phyloP scores from a whole-genome alignment of 2,329 filamentous ascomycete species.

The Fusarium nurragi region DNA sequence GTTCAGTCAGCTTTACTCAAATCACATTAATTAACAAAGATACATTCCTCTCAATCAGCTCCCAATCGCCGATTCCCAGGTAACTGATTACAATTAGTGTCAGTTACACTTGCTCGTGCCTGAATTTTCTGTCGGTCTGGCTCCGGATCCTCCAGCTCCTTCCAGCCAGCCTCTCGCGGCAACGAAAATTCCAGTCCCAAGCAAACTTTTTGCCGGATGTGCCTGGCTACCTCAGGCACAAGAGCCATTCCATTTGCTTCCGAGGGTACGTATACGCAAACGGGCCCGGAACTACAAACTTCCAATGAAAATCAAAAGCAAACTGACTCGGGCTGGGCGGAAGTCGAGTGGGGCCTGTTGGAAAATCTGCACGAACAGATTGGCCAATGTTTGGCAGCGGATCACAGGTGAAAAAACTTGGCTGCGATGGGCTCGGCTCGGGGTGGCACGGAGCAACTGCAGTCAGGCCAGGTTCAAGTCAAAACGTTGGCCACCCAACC shows the following conservation, averaged over 20 bases:
- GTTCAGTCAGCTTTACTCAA: background rate
- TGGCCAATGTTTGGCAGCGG: conserved; percentile 27
- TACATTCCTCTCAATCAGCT: background rate
- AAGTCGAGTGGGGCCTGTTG: conserved; percentile 22
- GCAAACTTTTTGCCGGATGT: conserved; percentile 10
- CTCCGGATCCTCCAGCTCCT: conserved; percentile 5
- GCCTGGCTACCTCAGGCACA: conserved; percentile 24
- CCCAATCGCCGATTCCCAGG: conserved; percentile 1
- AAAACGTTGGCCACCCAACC: conserved; percentile 43
- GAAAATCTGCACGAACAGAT: conserved; percentile 4
- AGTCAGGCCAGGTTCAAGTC: conserved; percentile 15
- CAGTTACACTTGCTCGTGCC: background rate
- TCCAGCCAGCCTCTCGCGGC: conserved; percentile 19
- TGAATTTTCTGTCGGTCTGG: conserved; percentile 13
- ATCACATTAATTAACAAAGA: background rate
- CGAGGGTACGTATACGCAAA: background rate
- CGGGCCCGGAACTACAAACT: conserved; percentile 20
- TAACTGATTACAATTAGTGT: background rate
- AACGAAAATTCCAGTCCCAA: conserved; percentile 28
- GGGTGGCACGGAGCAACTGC: conserved; percentile 38
- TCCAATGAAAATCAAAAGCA: conserved; percentile 14
- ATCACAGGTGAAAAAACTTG: conserved; percentile 23
- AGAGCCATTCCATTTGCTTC: background rate
- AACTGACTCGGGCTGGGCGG: conserved; percentile 35
- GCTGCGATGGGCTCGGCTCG: conserved; percentile 23